Percentiles rank a stretch among this genome's conserved stretches.
Conservation (phyloP, 1,139 yeast genomes). For the Hyphopichia pseudoburtonii region DNA sequence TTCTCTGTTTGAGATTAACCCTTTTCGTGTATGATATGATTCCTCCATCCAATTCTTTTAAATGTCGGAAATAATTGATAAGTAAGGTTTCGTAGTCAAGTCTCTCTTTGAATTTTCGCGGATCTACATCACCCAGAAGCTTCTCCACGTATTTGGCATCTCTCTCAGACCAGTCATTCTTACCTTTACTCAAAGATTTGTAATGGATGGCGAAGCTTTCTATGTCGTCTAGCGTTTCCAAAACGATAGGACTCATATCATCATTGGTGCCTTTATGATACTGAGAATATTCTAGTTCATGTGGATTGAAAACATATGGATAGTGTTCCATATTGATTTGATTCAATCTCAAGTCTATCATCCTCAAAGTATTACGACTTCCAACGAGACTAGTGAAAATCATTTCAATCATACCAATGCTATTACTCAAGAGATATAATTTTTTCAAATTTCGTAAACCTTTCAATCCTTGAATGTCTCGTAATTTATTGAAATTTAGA, state of each 20-base stretch:
- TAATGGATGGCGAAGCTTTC: constrained; percentile 45
- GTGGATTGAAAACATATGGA: constrained; percentile 53
- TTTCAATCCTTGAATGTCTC: constrained; percentile 26
- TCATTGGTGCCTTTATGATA: constrained; percentile 9
- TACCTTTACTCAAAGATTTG: constrained; percentile 31
- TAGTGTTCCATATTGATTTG: constrained; percentile 49
- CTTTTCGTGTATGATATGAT: constrained; percentile 22
- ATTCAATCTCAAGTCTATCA: constrained; percentile 52
- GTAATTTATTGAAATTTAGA: constrained; percentile 49
- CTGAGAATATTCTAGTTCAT: constrained; percentile 32
- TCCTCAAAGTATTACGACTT: constrained; percentile 31
- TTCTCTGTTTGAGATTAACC: constrained; percentile 16
- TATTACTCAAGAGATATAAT: constrained; percentile 48
- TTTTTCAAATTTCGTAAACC: constrained; percentile 35
- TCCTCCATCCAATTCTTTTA: constrained; percentile 44
- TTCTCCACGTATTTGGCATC: constrained; percentile 28
- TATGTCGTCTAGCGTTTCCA: constrained; percentile 47
- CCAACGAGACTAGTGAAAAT: constrained; percentile 33
- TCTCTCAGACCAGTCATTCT: constrained; percentile 38
- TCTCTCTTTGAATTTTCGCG: constrained; percentile 27
- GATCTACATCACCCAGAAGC: constrained; percentile 18
- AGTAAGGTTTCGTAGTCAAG: constrained; percentile 39
- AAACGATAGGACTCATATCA: constrained; percentile 32
- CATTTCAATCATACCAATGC: constrained; percentile 31
- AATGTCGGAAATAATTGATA: constrained; percentile 32